Base-by-base conservation (phyloP, 2,329 filamentous ascomycete genomes). In the Annulohypoxylon truncatum region DNA sequence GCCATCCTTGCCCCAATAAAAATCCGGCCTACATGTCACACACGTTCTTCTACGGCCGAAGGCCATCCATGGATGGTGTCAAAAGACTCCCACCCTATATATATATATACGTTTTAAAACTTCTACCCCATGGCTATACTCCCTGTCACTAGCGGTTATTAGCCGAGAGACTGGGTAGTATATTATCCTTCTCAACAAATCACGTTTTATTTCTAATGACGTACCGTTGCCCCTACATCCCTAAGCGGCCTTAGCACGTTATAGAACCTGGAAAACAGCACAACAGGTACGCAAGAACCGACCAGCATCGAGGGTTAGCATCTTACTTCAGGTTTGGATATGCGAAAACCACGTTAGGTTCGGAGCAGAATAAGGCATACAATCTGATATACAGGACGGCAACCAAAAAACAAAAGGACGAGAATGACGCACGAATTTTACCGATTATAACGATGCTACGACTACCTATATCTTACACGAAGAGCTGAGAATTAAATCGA, bases 61-160 rank as follows among this genome's bases (percentile, higher is more conserved):
- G 46, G 53, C 61, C 57, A 61, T 44, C 38, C 22, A 61, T 20
- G 54, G 64, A 58, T 31, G 48, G 60, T 46, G 56, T 54, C 56
- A n/a, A 38, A 40, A 52, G 55, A 33, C 64, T 6, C 58, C 35
- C 24, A 62, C 38, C 13, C 44, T 50, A 56, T 63, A 66, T 55
- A 58, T 62, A 66, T 61, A 66, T 63, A 70, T 69, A 70, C 67
- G 67, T 70, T 70, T 62, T 58, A 62, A 51, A 47, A 47, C 58
- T 20, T 50, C 35, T 51, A 56, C 52, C 42, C 40, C 52, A 65
- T 61, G 47, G 61, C 31, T 69, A 67, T 54, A 42, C 31, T 53
- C 26, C 54, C 50, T 54, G 35, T 44, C 10, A 22, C 40, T 51
- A 28, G 47, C 29, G 22, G 26, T 55, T 8, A 29, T 33, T 66